Evolutionary conservation across 306 rosid species (phyloP).

Genomic region (Rosa lucieae): DNA sequence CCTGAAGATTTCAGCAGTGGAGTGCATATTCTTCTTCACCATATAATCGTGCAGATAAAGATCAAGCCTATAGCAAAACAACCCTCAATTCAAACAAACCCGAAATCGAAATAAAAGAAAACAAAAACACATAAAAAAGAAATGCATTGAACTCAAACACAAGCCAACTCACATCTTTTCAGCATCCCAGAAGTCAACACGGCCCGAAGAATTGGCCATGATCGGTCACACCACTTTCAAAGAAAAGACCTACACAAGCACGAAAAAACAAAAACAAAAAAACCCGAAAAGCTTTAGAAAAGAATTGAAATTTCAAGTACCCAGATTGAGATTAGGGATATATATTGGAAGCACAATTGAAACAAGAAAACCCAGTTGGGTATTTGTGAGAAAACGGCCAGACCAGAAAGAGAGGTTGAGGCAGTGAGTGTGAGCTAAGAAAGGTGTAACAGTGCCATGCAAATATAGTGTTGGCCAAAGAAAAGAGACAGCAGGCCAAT

Average conservation of each 20-base stretch:
- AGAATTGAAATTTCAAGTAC: not conserved
- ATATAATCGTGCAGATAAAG: conserved; percentile 48
- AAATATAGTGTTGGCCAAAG: conserved; percentile 24
- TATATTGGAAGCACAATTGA: not conserved
- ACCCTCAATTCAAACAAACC: not conserved
- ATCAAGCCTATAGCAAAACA: conserved; percentile 31
- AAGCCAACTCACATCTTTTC: conserved; percentile 25
- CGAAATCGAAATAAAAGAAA: not conserved
- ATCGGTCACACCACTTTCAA: not conserved
- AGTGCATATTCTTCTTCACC: conserved; percentile 42
- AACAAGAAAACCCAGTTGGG: not conserved
- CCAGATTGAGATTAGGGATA: conserved; percentile 7
- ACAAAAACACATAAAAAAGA: not conserved
- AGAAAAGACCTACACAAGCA: not conserved
- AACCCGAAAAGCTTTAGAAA: not conserved
- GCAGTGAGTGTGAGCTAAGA: conserved; percentile 19
- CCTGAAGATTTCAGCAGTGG: conserved; percentile 43
- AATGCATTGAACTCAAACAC: not conserved
- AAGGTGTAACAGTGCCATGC: conserved; percentile 62
- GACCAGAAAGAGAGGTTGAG: conserved; percentile 7
- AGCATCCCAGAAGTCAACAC: conserved; percentile 29
- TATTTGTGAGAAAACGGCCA: not conserved
- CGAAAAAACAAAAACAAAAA: too few relatives aligned
- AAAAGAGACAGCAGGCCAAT: conserved; percentile 25
- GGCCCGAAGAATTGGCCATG: conserved; percentile 27